Percentiles rank a stretch among this genome's conserved stretches.
Conservation (phyloP, 768 basidiomycete genomes). For the Neoboletus brunneissimus region DNA sequence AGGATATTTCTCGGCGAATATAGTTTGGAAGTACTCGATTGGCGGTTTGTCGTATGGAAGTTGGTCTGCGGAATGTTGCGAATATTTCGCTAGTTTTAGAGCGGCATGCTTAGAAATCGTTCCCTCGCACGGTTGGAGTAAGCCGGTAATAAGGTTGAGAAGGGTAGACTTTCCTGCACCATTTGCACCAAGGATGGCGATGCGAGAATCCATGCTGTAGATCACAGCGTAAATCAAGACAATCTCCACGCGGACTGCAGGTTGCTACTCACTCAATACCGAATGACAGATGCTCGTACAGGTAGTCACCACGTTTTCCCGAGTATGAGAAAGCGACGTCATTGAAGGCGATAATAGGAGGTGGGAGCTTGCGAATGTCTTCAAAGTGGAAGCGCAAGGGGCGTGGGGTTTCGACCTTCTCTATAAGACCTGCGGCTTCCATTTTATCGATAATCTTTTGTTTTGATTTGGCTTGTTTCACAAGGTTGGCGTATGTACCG, state of each 20-base stretch:
- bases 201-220: constrained; percentile 84
- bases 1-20: constrained; percentile 82
- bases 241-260: constrained; percentile 3
- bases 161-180: constrained; percentile 94
- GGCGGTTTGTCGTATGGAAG: constrained; percentile 90
- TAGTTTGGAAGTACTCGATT: constrained; percentile 87
- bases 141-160: constrained; percentile 84
- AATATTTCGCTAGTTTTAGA: constrained; percentile 97
- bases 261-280: constrained; percentile 84
- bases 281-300: constrained; percentile 89
- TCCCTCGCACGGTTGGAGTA: constrained; percentile 76
- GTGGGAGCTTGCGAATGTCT: constrained; percentile 88
- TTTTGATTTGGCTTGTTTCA: constrained; percentile 98
- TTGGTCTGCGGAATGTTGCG: constrained; percentile 98
- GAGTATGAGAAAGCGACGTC: constrained; percentile 95
- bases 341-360: constrained; percentile 96
- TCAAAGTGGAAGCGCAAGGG: constrained; percentile 94
- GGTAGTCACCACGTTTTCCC: constrained; percentile 80
- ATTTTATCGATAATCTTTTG: constrained; percentile 99
- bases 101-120: constrained; percentile 85
- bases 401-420: constrained; percentile 77
- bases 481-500: constrained; percentile 98
- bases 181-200: constrained; percentile 96
- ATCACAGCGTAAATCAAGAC: constrained; percentile 5
- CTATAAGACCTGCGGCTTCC: constrained; percentile 97